phyloP scores from a whole-genome alignment of 495 filamentous ascomycete genomes.

The Collariella sp. region DNA sequence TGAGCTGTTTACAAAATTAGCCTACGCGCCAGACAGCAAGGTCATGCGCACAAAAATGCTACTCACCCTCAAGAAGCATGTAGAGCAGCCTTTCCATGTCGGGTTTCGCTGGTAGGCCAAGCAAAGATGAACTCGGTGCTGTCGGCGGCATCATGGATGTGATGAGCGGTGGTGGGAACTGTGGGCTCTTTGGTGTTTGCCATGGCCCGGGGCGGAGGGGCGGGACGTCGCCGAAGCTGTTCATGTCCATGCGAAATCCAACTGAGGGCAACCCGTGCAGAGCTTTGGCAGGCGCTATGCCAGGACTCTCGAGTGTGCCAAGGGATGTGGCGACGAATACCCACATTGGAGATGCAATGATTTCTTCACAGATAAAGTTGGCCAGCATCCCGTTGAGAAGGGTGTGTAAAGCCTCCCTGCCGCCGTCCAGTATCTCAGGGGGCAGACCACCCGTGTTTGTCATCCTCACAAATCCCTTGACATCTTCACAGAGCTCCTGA shows the following conservation, averaged over 20 bases:
- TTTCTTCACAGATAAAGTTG: constrained; percentile 12
- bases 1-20: no score
- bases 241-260: neutral
- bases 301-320: constrained; percentile 2
- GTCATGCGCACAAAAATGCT: no score
- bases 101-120: neutral
- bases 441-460: neutral
- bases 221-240: neutral
- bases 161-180: constrained; percentile 2
- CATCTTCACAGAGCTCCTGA: constrained; percentile 1
- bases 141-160: neutral
- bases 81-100: constrained; percentile 15
- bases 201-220: constrained; percentile 1
- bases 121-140: neutral
- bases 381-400: constrained; percentile 10
- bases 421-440: neutral
- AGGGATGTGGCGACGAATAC: constrained; percentile 1
- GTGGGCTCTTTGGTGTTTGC: constrained; percentile 3
- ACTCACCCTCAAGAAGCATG: constrained; percentile 10
- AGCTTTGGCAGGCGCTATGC: neutral
- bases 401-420: neutral
- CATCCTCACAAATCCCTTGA: constrained; percentile 10
- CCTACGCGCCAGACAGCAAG: no score
- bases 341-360: constrained; percentile 6
- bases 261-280: neutral